A percentile compares a stretch with the other conserved stretches of the same genome.
Evolutionary conservation across 2,329 filamentous ascomycete species (phyloP).

Genomic region (Penicillium sp.): DNA sequence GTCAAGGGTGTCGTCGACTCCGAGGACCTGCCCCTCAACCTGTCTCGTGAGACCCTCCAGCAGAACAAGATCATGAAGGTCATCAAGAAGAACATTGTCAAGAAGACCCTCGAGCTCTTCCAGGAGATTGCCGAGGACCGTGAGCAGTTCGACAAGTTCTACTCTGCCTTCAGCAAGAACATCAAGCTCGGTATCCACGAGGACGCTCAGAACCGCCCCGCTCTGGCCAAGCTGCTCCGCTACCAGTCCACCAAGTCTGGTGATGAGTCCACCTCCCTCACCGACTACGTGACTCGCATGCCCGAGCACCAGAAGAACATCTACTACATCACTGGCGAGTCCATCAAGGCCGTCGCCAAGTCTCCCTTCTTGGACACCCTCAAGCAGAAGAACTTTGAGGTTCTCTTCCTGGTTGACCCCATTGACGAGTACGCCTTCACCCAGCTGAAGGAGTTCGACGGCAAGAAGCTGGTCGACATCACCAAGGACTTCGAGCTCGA

Average conservation of each 20-base stretch:
- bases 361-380: conserved; percentile 98
- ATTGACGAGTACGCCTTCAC: conserved; percentile 99
- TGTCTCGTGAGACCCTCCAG: conserved; percentile 99
- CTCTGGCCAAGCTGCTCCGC: conserved; percentile 96
- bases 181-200: conserved; percentile 99
- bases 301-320: conserved; percentile 99
- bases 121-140: conserved; percentile 98
- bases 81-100: conserved; percentile 99
- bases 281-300: conserved; percentile 99
- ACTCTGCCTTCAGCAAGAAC: conserved; percentile 99
- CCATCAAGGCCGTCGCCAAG: conserved; percentile 95
- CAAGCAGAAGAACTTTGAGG: conserved; percentile 99
- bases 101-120: conserved; percentile 99
- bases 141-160: conserved; percentile 99
- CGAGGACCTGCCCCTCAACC: conserved; percentile 97
- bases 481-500: conserved; percentile 99
- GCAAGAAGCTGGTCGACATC: conserved; percentile 99
- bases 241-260: conserved; percentile 99
- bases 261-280: conserved; percentile 89
- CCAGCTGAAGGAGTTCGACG: conserved; percentile 99
- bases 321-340: conserved; percentile 99
- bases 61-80: conserved; percentile 99
- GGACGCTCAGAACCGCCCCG: conserved; percentile 92
- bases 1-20: conserved; percentile 99
- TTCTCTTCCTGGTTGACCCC: conserved; percentile 98